Percentiles rank a stretch among this genome's conserved stretches.
Conservation (phyloP, 208 protist species). For the Vickermania ingenoplastis region DNA sequence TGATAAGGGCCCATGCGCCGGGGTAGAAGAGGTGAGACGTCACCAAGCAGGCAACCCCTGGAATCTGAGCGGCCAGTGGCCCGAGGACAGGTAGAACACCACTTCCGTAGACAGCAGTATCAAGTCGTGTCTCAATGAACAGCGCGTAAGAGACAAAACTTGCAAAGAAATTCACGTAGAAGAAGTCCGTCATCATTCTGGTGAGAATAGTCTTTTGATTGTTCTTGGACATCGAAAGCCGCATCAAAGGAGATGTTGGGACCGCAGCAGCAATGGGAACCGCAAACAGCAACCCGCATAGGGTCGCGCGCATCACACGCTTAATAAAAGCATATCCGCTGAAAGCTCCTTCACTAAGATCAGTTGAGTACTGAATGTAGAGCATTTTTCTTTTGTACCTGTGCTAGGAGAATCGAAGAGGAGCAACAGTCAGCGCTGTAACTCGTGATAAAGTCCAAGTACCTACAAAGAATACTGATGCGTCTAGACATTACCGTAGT, state of each 20-base stretch:
- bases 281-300: slow-evolving; percentile 41
- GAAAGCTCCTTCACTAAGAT: neutral
- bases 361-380: slow-evolving; percentile 1
- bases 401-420: too few species aligned
- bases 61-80: slow-evolving; percentile 44
- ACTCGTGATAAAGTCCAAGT: too few species aligned
- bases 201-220: slow-evolving; percentile 48
- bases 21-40: slow-evolving; percentile 55
- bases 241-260: slow-evolving; percentile 42
- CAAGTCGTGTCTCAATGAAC: slow-evolving; percentile 17
- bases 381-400: slow-evolving; percentile 2
- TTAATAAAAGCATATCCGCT: slow-evolving; percentile 8
- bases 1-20: slow-evolving; percentile 51
- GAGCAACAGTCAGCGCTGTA: too few species aligned
- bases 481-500: too few species aligned
- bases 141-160: slow-evolving; percentile 26
- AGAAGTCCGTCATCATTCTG: slow-evolving; percentile 72
- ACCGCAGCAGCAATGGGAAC: slow-evolving; percentile 28
- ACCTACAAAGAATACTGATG: too few species aligned
- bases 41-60: slow-evolving; percentile 31
- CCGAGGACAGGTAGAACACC: slow-evolving; percentile 56
- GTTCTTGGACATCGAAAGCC: slow-evolving; percentile 46
- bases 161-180: slow-evolving; percentile 50
- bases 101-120: neutral
- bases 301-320: slow-evolving; percentile 22